Base-by-base conservation (phyloP, 2,329 filamentous ascomycete species). In the Teratosphaeria gauchensis region DNA sequence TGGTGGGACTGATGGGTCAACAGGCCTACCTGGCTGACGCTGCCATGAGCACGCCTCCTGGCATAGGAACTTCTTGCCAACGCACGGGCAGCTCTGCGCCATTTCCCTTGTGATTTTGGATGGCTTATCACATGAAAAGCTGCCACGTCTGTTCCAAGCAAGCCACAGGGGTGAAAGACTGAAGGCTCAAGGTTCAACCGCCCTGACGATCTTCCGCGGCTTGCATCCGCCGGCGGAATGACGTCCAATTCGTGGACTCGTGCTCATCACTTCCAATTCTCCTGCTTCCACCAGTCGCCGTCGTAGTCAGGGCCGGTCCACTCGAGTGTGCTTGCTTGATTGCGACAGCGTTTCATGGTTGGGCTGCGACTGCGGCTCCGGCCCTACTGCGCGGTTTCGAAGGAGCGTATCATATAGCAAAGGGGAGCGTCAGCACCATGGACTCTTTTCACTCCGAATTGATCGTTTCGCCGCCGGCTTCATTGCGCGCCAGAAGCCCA, bases 401-500 rank as follows among this genome's bases (percentile, higher is more conserved):
- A 35, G 33, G 33, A 35, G 33, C 33, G 33, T 19, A 2, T 2
- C 19, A 51, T 12, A 51, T 21, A 51, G n/a, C 24, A 28, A 21
- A 11, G 2, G 9, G 14, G 14, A 35, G 16, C 4, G 16, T 3
- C 9, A 21, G 16, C 56, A 38, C 1, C 46, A 57, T 57, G 56
- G 56, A 52, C 12, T 12, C 42, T 3, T 24, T 52, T 31, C 32
- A 57, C n/a, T 31, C 33, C 30, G 56, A 58, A 38, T 24, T 58
- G 38, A 35, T n/a, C 9, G 56, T 58, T 32, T 58, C 56, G 52
- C 56, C 56, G 52, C 56, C 56, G 6, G 24, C 46, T 48, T 8
- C 30, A 7, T 9, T 3, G 14, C 31, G 30, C 48, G 32, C 32
- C n/a, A 11, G 16, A 19, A 71, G 68, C 42, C 71, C 71, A 19